Evolutionary conservation across 225 moss, liverwort and hornwort species (phyloP).

Genomic region (Polytrichum commune): DNA sequence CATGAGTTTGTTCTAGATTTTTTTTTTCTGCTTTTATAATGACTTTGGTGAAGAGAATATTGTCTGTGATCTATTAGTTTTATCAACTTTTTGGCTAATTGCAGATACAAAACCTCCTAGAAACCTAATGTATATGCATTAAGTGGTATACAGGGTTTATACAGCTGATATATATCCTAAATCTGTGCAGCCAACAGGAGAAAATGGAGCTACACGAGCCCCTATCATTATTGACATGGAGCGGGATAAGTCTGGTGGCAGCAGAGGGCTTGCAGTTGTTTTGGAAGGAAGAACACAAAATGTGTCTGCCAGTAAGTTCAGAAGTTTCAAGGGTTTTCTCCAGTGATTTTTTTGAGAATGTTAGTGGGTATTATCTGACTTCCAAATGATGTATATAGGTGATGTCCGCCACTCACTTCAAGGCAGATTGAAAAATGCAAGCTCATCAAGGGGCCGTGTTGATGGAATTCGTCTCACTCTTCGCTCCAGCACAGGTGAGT

Average conservation of each 20-base stretch:
- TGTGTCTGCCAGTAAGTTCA: conserved; percentile 89
- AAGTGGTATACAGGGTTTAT: too few species aligned
- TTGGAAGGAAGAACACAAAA: conserved; percentile 86
- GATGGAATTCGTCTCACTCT: conserved; percentile 86
- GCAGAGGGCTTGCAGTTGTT: conserved; percentile 79
- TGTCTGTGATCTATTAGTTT: too few species aligned
- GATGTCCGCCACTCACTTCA: conserved; percentile 94
- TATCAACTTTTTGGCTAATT: too few species aligned
- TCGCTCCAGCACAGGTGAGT: conserved; percentile 82
- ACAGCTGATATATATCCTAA: too few species aligned
- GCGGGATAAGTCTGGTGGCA: conserved; percentile 63
- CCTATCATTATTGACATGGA: conserved; percentile 95
- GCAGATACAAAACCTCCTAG: too few species aligned
- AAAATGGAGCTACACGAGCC: conserved; percentile 97
- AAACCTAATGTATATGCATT: too few species aligned
- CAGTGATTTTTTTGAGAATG: too few species aligned
- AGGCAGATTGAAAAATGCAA: conserved; percentile 88
- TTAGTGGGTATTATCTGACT: too few species aligned
- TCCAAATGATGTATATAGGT: conserved; percentile 38
- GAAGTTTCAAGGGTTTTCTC: neutral
- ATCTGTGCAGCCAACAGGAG: conserved; percentile 78
- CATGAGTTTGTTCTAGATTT: too few species aligned
- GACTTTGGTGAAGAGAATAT: too few species aligned
- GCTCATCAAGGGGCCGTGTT: conserved; percentile 49
- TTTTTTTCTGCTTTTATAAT: too few species aligned